phyloP scores from a whole-genome alignment of 305 asterid species.

The Fraxinus xanthoxyloides region DNA sequence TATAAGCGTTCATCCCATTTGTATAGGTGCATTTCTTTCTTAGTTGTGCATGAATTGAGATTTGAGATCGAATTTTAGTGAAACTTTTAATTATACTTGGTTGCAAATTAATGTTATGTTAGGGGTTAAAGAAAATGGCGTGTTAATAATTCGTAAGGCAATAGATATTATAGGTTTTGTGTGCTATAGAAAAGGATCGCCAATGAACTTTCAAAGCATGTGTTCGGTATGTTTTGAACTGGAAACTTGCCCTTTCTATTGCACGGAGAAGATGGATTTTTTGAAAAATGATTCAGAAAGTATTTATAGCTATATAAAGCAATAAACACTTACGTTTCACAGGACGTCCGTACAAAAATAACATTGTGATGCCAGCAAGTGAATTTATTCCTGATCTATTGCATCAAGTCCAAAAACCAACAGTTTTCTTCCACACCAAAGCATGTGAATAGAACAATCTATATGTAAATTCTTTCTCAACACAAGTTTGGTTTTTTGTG shows the following conservation, averaged over 20 bases:
- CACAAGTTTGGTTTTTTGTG: not conserved
- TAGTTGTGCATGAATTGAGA: not conserved
- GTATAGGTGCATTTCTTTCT: not conserved
- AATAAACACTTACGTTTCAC: not conserved
- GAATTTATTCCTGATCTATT: not conserved
- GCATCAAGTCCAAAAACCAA: not conserved
- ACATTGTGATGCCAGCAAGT: not conserved
- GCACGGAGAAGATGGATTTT: not conserved
- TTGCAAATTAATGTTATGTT: not conserved
- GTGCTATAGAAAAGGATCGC: not conserved
- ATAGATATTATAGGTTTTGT: not conserved
- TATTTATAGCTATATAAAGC: not conserved
- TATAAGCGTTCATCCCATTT: not conserved
- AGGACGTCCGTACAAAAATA: not conserved
- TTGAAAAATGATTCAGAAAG: not conserved
- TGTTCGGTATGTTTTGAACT: not conserved
- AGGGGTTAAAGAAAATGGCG: not conserved
- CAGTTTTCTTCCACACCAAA: not conserved
- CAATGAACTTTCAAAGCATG: not conserved
- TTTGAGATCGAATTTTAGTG: not conserved
- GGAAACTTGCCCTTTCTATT: not conserved
- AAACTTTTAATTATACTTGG: not conserved
- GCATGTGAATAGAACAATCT: not conserved
- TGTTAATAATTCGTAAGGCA: not conserved
- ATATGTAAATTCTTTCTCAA: not conserved